Evolutionary conservation across 192 early-diverging fungal genomes (phyloP).

Genomic region (Funneliformis mosseae): DNA sequence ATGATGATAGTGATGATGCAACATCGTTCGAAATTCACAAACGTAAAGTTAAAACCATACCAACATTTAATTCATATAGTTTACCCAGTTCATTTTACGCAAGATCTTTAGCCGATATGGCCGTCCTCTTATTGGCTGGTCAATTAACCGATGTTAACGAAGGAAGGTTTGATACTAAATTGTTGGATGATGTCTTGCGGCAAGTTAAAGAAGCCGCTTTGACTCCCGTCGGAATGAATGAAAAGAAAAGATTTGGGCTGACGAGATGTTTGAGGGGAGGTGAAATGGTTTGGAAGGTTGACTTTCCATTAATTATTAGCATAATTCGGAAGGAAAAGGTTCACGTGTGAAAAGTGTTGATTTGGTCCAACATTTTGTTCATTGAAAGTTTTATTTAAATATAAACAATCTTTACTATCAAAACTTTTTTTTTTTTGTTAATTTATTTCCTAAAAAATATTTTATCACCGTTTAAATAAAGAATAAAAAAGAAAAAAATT

Average conservation of each 20-base stretch:
- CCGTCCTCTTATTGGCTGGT: neutral
- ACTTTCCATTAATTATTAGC: neutral
- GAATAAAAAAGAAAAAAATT: neutral
- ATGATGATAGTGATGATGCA: neutral
- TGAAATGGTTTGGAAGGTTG: conserved; percentile 11
- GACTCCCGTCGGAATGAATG: neutral
- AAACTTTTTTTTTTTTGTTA: neutral
- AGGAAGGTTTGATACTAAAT: neutral
- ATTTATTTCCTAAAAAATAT: neutral
- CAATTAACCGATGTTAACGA: neutral
- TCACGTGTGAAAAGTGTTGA: neutral
- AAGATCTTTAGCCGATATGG: neutral
- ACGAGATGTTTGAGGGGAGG: neutral
- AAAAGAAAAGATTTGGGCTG: conserved; percentile 10
- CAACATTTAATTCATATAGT: neutral
- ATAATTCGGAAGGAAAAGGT: neutral
- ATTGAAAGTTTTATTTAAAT: neutral
- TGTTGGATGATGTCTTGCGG: neutral
- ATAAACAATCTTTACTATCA: neutral
- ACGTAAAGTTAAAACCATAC: neutral
- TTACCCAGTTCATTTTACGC: neutral
- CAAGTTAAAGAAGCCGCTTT: neutral
- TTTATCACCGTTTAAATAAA: neutral
- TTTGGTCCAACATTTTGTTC: neutral
- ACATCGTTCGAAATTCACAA: neutral